Percentiles rank a stretch among this genome's conserved stretches.
These are phyloP conservation scores for Kwoniella botswanensis DNA, from an alignment of 768 basidiomycete species.

Conservation along the genomic window DNA sequence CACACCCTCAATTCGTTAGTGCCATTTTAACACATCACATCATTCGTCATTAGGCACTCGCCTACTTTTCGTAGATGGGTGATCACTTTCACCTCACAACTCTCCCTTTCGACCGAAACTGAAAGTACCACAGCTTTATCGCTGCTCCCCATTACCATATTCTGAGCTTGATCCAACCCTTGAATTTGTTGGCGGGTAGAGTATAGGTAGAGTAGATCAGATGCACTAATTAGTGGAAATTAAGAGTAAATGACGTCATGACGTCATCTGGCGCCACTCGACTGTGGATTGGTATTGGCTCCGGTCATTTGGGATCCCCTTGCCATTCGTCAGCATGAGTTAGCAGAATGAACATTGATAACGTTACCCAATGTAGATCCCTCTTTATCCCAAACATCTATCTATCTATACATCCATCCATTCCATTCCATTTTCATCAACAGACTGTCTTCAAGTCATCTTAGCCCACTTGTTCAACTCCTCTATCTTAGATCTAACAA, in stretches of 20 bases:
- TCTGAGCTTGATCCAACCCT: too few relatives aligned
- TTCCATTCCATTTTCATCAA: neutral
- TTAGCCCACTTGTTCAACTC: neutral
- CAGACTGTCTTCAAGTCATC: neutral
- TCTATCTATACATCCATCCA: neutral
- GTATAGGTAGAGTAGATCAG: neutral
- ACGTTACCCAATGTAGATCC: neutral
- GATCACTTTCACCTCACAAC: neutral
- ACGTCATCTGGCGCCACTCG: constrained; percentile 3
- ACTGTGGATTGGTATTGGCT: neutral
- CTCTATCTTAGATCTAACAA: neutral
- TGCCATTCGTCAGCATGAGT: neutral
- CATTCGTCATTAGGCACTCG: neutral
- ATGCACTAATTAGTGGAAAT: neutral
- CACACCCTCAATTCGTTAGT: neutral
- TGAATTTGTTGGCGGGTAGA: too few relatives aligned
- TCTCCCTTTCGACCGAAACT: too few relatives aligned
- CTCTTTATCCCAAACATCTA: neutral
- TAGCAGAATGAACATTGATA: neutral
- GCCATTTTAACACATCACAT: too few relatives aligned
- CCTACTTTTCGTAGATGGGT: neutral
- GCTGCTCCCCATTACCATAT: too few relatives aligned
- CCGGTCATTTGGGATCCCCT: too few relatives aligned
- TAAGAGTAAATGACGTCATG: constrained; percentile 2
- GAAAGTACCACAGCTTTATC: too few relatives aligned